Conservation (phyloP, 495 filamentous ascomycete species). For the Extremus antarcticus region DNA sequence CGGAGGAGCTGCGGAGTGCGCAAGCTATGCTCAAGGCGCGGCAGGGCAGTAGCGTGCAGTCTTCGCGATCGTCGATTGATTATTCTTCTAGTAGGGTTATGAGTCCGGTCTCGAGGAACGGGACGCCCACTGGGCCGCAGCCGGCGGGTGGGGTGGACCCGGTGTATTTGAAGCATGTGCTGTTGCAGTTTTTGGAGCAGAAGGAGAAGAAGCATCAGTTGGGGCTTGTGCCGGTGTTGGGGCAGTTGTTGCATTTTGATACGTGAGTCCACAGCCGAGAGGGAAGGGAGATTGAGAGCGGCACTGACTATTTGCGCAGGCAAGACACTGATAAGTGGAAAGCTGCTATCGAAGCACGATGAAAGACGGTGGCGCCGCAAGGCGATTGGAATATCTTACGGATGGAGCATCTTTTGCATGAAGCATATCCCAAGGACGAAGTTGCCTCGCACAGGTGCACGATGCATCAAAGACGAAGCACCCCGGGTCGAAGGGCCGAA, state of each 20-base stretch:
- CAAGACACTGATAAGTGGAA: conserved; percentile 83
- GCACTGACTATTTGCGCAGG: not conserved
- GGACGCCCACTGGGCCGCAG: too few species aligned
- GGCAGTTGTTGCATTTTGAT: conserved; percentile 85
- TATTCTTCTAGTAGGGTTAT: conserved; percentile 11
- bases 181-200: conserved; percentile 89
- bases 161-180: conserved; percentile 88
- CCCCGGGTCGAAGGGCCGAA: conserved; percentile 59
- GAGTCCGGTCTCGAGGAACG: too few species aligned
- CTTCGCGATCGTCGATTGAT: conserved; percentile 47
- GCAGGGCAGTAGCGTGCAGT: conserved; percentile 39
- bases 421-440: too few species aligned
- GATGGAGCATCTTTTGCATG: too few species aligned
- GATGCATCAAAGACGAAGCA: not conserved
- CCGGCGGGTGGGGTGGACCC: too few species aligned
- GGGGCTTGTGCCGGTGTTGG: conserved; percentile 84
- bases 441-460: too few species aligned
- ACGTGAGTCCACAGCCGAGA: conserved; percentile 44
- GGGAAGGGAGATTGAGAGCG: not conserved
- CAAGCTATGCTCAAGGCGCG: conserved; percentile 23
- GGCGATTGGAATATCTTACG: too few species aligned
- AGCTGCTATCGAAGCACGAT: conserved; percentile 55
- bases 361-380: conserved; percentile 2
- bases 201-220: conserved; percentile 82
- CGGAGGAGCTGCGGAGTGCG: conserved; percentile 36